Conservation (phyloP, 768 basidiomycete genomes). For the Suillus variegatus region DNA sequence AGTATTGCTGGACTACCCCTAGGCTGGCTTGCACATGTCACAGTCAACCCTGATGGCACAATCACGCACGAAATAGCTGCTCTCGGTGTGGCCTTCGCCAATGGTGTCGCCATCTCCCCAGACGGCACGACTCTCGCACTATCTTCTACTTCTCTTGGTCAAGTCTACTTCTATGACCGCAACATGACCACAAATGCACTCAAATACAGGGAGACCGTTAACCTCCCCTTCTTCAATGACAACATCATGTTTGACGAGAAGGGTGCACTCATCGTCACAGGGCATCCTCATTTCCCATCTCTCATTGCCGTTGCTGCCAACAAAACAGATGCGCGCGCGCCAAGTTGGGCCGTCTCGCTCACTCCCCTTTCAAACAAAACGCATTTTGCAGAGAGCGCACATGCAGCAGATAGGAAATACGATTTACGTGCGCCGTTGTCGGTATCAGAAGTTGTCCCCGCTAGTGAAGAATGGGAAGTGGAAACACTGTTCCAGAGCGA, state of each 20-base stretch:
- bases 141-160: conserved; percentile 49
- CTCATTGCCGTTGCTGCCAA: conserved; percentile 47
- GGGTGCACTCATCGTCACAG: conserved; percentile 55
- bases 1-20: conserved; percentile 57
- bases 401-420: conserved; percentile 23
- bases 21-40: conserved; percentile 59
- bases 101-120: conserved; percentile 65
- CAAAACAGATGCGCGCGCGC: conserved; percentile 39
- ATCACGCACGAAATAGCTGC: conserved; percentile 43
- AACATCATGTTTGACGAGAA: conserved; percentile 57
- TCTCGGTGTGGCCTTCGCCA: conserved; percentile 61
- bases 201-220: conserved; percentile 37
- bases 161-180: conserved; percentile 55
- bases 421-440: conserved; percentile 53
- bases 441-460: conserved; percentile 40
- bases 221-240: conserved; percentile 61
- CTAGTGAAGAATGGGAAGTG: conserved; percentile 40
- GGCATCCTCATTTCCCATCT: conserved; percentile 65
- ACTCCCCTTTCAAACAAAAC: conserved; percentile 17
- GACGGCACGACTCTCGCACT: conserved; percentile 53
- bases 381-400: not conserved
- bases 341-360: conserved; percentile 63
- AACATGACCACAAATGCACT: conserved; percentile 47
- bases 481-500: conserved; percentile 75
- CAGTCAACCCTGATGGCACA: conserved; percentile 35